Conservation (phyloP, 2,329 filamentous ascomycete species). For the Aspergillus sp. region DNA sequence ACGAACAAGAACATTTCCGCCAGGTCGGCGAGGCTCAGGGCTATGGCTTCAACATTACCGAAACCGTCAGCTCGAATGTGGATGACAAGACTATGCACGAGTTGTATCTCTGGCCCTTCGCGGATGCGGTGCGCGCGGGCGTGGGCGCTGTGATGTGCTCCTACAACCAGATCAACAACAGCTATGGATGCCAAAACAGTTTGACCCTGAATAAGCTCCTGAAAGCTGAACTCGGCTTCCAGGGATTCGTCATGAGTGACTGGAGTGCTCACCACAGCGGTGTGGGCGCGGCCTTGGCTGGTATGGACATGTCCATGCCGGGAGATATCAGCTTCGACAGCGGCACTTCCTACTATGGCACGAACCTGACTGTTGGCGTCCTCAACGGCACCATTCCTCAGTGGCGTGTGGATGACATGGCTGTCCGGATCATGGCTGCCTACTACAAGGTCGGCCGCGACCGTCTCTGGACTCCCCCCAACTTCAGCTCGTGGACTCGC, state of each 20-base stretch:
- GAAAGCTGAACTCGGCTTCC: conserved; percentile 74
- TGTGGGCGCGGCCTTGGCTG: conserved; percentile 61
- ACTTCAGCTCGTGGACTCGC: conserved; percentile 84
- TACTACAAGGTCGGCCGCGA: conserved; percentile 64
- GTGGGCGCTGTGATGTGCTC: conserved; percentile 69
- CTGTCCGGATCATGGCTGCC: conserved; percentile 70
- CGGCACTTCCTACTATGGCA: conserved; percentile 73
- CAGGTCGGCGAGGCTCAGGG: conserved; percentile 57
- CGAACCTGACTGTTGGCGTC: conserved; percentile 82
- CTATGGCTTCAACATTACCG: conserved; percentile 62
- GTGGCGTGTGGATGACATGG: conserved; percentile 90
- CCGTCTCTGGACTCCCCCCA: conserved; percentile 56
- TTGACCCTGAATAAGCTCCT: conserved; percentile 60
- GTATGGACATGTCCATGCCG: conserved; percentile 80
- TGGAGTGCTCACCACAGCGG: conserved; percentile 77
- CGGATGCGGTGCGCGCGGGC: conserved; percentile 64
- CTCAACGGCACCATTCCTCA: conserved; percentile 85
- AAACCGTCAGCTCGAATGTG: conserved; percentile 59
- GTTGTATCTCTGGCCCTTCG: conserved; percentile 66
- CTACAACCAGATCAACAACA: conserved; percentile 69
- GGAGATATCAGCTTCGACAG: conserved; percentile 76
- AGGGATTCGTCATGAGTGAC: conserved; percentile 66
- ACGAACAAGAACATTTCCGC: conserved; percentile 74
- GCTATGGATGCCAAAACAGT: conserved; percentile 65
- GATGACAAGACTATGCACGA: conserved; percentile 65